Conservation (phyloP, 164 flowering plant genomes). For the Umbellularia californica region DNA sequence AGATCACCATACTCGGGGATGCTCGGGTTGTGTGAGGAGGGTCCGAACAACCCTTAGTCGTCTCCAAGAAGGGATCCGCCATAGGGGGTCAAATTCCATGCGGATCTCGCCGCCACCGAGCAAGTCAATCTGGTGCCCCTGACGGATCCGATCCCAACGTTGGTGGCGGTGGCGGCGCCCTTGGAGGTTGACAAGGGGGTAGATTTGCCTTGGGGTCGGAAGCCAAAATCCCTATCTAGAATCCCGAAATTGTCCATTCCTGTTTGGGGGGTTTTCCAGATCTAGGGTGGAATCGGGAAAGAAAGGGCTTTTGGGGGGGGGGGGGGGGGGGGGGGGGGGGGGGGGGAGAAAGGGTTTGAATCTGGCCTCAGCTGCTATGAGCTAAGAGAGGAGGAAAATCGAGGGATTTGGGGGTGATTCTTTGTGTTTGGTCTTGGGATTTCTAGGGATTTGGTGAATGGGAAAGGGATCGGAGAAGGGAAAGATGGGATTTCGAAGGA, state of each 20-base stretch:
- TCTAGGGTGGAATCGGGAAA: background rate
- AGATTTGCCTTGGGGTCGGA: constrained; percentile 57
- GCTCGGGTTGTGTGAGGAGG: constrained; percentile 13
- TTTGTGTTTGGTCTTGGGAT: no score
- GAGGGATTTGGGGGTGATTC: no score
- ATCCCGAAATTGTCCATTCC: constrained; percentile 62
- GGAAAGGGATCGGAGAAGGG: no score
- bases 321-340: background rate
- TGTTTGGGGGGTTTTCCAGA: background rate
- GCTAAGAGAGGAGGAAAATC: background rate
- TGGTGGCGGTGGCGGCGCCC: constrained; percentile 16
- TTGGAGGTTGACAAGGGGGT: constrained; percentile 61
- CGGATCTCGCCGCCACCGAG: constrained; percentile 4
- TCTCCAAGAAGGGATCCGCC: constrained; percentile 28
- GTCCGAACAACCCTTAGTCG: constrained; percentile 28
- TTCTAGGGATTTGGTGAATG: background rate
- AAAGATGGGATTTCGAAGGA: background rate
- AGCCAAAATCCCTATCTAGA: constrained; percentile 53
- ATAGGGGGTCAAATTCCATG: constrained; percentile 20
- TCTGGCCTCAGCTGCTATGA: background rate
- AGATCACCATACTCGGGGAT: constrained; percentile 10
- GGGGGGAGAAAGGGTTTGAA: background rate
- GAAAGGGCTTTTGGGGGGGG: background rate
- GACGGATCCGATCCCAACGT: constrained; percentile 28
- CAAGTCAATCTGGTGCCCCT: constrained; percentile 12